These are phyloP conservation scores for Lignosus rhinocerotis DNA, from an alignment of 1,284 basidiomycete genomes.

Conservation along the genomic window DNA sequence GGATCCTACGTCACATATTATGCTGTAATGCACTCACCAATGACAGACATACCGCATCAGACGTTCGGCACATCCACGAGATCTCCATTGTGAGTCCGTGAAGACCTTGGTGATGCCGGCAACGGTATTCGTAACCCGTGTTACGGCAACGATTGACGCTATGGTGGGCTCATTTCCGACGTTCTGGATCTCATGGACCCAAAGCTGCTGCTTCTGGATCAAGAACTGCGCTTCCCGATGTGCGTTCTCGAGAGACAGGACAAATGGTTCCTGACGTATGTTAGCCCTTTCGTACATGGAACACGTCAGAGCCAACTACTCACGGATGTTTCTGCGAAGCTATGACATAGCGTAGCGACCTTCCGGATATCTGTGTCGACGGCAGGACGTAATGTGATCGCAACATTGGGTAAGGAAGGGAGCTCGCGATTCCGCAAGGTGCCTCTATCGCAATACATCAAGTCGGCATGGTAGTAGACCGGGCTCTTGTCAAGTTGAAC, in stretches of 20 bases:
- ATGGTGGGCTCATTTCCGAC: conserved; percentile 36
- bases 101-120: conserved; percentile 68
- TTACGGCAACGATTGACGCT: conserved; percentile 66
- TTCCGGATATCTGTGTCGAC: conserved; percentile 40
- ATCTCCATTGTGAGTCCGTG: conserved; percentile 52
- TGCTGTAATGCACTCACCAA: conserved; percentile 38
- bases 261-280: conserved; percentile 50
- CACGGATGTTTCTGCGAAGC: conserved; percentile 60
- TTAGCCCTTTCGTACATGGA: background rate
- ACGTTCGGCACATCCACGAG: conserved; percentile 54
- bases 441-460: conserved; percentile 51
- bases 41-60: conserved; percentile 55
- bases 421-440: conserved; percentile 39
- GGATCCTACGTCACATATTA: background rate
- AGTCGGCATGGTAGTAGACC: conserved; percentile 61
- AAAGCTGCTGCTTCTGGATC: conserved; percentile 50
- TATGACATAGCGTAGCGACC: conserved; percentile 50
- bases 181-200: conserved; percentile 55
- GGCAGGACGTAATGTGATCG: conserved; percentile 46
- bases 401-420: conserved; percentile 30
- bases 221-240: conserved; percentile 50
- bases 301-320: conserved; percentile 28
- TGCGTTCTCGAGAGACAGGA: conserved; percentile 44
- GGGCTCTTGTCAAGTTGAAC: conserved; percentile 40
- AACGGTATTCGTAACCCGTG: conserved; percentile 50